Evolutionary conservation across 257 asterid species (phyloP).

Genomic region (Salvia hispanica): DNA sequence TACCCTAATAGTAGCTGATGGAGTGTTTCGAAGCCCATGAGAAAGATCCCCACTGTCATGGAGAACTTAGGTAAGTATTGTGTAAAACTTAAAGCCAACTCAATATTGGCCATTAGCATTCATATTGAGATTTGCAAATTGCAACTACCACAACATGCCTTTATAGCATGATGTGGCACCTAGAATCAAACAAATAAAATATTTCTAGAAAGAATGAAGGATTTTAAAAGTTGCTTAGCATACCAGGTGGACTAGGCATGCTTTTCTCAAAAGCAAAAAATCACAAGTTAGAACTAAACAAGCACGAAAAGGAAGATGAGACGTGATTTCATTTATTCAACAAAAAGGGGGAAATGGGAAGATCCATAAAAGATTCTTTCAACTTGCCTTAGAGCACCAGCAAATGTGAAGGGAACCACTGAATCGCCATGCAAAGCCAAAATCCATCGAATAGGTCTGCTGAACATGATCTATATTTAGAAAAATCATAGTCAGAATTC

Average conservation of each 20-base stretch:
- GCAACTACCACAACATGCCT: neutral
- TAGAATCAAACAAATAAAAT: neutral
- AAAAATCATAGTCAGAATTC: constrained; percentile 6
- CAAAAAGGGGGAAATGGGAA: neutral
- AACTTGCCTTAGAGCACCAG: constrained; percentile 79
- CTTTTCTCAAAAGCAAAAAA: neutral
- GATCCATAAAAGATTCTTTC: constrained; percentile 21
- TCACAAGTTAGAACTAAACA: neutral
- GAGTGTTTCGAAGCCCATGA: constrained; percentile 88
- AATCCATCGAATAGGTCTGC: constrained; percentile 98
- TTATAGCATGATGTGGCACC: neutral
- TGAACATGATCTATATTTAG: constrained; percentile 67
- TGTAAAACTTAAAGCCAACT: neutral
- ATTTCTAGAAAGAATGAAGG: neutral
- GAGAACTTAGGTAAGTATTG: constrained; percentile 36
- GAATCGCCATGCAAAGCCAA: constrained; percentile 85
- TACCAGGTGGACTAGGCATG: constrained; percentile 5
- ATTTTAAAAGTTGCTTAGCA: neutral
- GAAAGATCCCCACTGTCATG: constrained; percentile 75
- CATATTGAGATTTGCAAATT: constrained; percentile 1
- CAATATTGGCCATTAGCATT: neutral
- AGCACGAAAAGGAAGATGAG: neutral
- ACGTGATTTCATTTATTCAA: neutral
- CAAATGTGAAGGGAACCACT: constrained; percentile 73
- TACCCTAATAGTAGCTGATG: constrained; percentile 79